Evolutionary conservation across 1,139 yeast species (phyloP).

Genomic region (Tardiomyces digboiensis): DNA sequence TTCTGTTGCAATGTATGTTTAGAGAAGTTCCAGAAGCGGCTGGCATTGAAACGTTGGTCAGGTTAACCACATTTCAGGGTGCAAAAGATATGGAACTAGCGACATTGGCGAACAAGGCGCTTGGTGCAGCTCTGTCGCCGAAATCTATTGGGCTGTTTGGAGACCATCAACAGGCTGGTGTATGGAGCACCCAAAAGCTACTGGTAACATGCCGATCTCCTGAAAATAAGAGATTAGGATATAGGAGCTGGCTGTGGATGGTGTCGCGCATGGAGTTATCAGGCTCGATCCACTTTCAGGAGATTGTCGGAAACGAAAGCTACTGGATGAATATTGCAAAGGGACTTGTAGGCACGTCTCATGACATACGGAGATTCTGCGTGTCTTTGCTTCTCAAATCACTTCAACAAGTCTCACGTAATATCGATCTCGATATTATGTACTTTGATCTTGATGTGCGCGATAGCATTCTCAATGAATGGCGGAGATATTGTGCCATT

Average conservation of each 20-base stretch:
- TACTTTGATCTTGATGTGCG: conserved; percentile 5
- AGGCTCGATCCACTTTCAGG: neutral
- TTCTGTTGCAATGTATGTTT: neutral
- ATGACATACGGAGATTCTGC: conserved; percentile 67
- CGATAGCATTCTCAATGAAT: conserved; percentile 36
- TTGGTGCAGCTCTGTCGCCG: neutral
- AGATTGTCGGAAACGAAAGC: conserved; percentile 14
- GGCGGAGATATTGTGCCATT: conserved; percentile 67
- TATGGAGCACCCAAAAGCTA: neutral
- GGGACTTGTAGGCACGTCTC: conserved; percentile 48
- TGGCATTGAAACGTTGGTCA: neutral
- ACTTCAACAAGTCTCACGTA: conserved; percentile 35
- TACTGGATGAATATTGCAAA: conserved; percentile 56
- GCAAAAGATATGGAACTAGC: neutral
- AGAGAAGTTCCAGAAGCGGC: neutral
- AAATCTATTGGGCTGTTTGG: neutral
- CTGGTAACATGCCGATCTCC: neutral
- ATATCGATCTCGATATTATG: conserved; percentile 37
- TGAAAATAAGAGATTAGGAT: neutral
- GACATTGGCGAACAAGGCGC: neutral
- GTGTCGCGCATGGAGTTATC: neutral
- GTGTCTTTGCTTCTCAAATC: conserved; percentile 59
- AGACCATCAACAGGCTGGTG: neutral
- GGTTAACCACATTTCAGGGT: neutral
- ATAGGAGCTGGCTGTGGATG: conserved; percentile 1